Percentiles rank a stretch among this genome's conserved stretches.
phyloP scores from a whole-genome alignment of 108 stramenopile species.

The Skeletonema potamos region DNA sequence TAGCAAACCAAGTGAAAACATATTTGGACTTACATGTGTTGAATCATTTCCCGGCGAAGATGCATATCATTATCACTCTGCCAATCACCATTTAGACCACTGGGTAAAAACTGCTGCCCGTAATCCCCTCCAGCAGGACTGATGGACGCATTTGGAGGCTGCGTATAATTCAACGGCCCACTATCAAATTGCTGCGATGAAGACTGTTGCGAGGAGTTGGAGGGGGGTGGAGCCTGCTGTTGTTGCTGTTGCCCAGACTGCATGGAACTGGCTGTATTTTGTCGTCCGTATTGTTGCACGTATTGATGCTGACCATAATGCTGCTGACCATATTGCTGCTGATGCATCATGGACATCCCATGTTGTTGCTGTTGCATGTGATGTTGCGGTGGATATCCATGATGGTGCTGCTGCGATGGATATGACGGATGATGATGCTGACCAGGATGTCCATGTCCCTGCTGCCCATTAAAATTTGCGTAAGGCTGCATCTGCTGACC shows the following conservation, averaged over 20 bases:
- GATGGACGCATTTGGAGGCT: conserved; percentile 24
- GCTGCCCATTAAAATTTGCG: conserved; percentile 15
- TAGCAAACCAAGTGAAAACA: neutral
- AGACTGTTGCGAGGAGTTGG: neutral
- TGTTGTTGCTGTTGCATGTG: conserved; percentile 44
- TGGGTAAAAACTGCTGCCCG: conserved; percentile 42
- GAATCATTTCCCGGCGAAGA: conserved; percentile 89
- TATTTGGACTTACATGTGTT: conserved; percentile 83
- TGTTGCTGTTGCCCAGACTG: conserved; percentile 19
- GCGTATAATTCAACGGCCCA: conserved; percentile 24
- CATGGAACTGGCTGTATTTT: neutral
- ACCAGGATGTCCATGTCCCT: conserved; percentile 24
- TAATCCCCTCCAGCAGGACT: conserved; percentile 27
- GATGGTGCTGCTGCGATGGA: conserved; percentile 26
- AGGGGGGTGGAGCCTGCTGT: conserved; percentile 8
- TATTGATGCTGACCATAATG: conserved; percentile 33
- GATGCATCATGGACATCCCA: conserved; percentile 6
- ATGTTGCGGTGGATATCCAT: conserved; percentile 37
- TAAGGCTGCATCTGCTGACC: conserved; percentile 9
- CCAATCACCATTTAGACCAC: conserved; percentile 79
- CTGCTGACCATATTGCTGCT: conserved; percentile 22
- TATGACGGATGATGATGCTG: conserved; percentile 36
- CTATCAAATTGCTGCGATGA: conserved; percentile 17
- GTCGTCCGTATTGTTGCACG: conserved; percentile 22
- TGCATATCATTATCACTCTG: conserved; percentile 86